Evolutionary conservation across 2,329 filamentous ascomycete genomes (phyloP).

Genomic region (Aspergillus costaricaensis): DNA sequence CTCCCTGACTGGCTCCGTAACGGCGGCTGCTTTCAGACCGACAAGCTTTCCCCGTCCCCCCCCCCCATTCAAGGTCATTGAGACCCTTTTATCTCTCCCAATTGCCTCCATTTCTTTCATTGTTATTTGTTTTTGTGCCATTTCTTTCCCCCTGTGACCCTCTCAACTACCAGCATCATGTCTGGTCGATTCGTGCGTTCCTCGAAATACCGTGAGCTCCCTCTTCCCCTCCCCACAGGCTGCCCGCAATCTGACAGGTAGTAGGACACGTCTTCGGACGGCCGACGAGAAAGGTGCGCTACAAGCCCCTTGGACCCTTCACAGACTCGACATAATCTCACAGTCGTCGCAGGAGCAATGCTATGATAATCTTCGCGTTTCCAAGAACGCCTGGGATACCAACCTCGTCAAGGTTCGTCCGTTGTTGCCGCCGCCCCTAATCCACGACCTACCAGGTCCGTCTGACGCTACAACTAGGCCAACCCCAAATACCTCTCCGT

Average conservation of each 20-base stretch:
- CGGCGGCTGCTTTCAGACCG: slow-evolving; percentile 4
- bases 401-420: slow-evolving; percentile 87
- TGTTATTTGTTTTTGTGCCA: slow-evolving; percentile 17
- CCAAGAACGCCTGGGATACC: slow-evolving; percentile 98
- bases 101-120: slow-evolving; percentile 19
- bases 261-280: slow-evolving; percentile 98
- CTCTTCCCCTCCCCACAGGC: slow-evolving; percentile 15
- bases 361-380: slow-evolving; percentile 97
- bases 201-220: slow-evolving; percentile 69
- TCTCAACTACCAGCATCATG: slow-evolving; percentile 48
- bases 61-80: slow-evolving; percentile 8
- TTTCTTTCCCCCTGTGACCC: not conserved
- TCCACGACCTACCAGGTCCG: slow-evolving; percentile 14
- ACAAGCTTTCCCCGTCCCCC: slow-evolving; percentile 13
- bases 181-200: slow-evolving; percentile 72
- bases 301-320: not conserved
- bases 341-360: slow-evolving; percentile 70
- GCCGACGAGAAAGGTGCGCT: slow-evolving; percentile 74
- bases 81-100: slow-evolving; percentile 12
- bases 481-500: slow-evolving; percentile 95
- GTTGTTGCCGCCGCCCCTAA: slow-evolving; percentile 33
- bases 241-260: slow-evolving; percentile 35
- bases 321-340: slow-evolving; percentile 3
- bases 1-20: slow-evolving; percentile 1
- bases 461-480: slow-evolving; percentile 57